These are phyloP conservation scores for Kingdonia uniflora DNA, from an alignment of 164 flowering plant species.

Conservation along the genomic window DNA sequence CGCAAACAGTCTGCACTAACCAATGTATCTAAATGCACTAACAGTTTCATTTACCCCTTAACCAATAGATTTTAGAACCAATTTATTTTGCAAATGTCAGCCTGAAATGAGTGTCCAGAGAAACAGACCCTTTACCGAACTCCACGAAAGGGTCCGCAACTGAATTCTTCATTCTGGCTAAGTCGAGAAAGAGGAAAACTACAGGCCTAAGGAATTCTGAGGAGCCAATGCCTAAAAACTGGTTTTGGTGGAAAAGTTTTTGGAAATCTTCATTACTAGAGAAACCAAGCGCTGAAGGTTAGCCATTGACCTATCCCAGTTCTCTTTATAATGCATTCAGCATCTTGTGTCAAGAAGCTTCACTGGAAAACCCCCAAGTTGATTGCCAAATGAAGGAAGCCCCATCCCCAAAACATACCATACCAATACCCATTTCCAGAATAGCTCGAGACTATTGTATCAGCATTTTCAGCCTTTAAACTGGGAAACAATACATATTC, in stretches of 20 bases:
- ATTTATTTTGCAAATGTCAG: conserved; percentile 1
- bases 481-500: too few relatives aligned
- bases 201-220: conserved; percentile 3
- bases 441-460: neutral
- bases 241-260: neutral
- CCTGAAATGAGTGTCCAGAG: conserved; percentile 11
- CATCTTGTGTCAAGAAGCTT: conserved; percentile 1
- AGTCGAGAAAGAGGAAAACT: neutral
- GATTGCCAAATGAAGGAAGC: neutral
- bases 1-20: neutral
- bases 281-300: neutral
- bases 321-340: neutral
- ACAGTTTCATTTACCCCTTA: neutral
- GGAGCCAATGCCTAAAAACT: conserved; percentile 6
- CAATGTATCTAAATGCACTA: neutral
- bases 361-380: neutral
- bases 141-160: neutral
- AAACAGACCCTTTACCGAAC: conserved; percentile 7
- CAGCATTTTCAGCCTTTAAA: neutral
- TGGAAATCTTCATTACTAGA: neutral
- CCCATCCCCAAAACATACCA: neutral
- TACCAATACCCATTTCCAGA: neutral
- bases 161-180: neutral
- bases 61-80: neutral
- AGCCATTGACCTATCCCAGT: neutral